Base-by-base conservation (phyloP, 2,329 filamentous ascomycete species). In the Xylariaceae sp. region DNA sequence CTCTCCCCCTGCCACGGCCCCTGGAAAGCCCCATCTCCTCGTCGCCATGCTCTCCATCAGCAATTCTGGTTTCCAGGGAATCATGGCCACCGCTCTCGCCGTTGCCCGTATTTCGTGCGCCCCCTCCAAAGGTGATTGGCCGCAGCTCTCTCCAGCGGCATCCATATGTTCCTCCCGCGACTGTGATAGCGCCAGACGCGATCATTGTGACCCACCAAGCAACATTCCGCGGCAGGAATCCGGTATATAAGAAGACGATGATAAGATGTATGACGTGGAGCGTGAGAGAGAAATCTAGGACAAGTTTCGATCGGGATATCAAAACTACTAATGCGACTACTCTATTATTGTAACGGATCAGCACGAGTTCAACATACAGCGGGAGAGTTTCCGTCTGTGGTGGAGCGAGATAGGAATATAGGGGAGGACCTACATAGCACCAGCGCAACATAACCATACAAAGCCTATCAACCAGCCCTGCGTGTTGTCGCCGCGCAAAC, bases 201-300 rank as follows among this genome's bases (percentile, higher is more conserved):
- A 72, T 64, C 80, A 85, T 83, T 63, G 80, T 76, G 55, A 78
- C 78, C 94, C 95, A 99, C 95, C 95, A 99, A 68, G 96, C 88
- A 62, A 86, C 76, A 73, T 94, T 88, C 8, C 83, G 81, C 1
- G 95, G 95, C 24, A 98, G 72, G 8, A 85, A 82, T 68, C 87
- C 86, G 3, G 90, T 88, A 75, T 96, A 96, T 29, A 96, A 73
- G 17, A 87, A 88, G 24, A 91, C 90, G 67, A 91, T 75, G 67
- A 95, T 63, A 50, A 96, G 83, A 73, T 96, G 91, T 37, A 96
- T 79, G 72, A 90, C 84, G 77, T 96, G 92, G 16, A 97, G 84
- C 2, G 94, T 96, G 21, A 97, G 79, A 28, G 92, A 91, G 73
- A 98, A 99, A 76, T 99, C 95, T 65, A 92, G 92, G 47, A 98